Evolutionary conservation across 2,329 filamentous ascomycete genomes (phyloP), one percentile per base, ranked within the genome.

Genomic region (Emmonsiellopsis sp.): DNA sequence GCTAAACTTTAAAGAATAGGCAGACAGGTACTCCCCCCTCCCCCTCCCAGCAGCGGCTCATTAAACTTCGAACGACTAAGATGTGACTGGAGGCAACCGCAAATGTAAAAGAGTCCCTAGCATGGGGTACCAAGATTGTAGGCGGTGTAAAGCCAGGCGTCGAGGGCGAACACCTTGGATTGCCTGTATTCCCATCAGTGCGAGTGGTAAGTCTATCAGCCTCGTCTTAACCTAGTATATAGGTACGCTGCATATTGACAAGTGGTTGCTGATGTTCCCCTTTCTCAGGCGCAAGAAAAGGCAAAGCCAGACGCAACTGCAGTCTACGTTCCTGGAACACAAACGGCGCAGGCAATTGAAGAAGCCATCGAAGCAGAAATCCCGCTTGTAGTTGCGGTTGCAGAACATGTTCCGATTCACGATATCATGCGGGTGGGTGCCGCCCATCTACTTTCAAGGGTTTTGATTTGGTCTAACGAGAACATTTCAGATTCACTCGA

Each of bases 301-400:
- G 71, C 88, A 39, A 87, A 83, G 61, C 87, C 87, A 2, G 83
- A 90, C 70, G 87, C 86, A 4, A 89, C 87, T 1, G 86, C 84
- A 4, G 86, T 92, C 53, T 91, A 88, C 60, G 87, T 91, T 2
- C 84, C 87, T 1, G 86, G 87, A n/a, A 80, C 83, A 55, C 81
- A 86, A 58, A 87, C 87, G 1, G 77, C 83, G 0, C 75, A 76
- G 31, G 87, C 87, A 0, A 90, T 92, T 61, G 84, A 88, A 65
- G 86, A 91, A 65, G 87, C 87, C 1, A 87, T 90, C 51, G 86
- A 85, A 66, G 86, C 86, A 0, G 86, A 91, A 63, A 83, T 91
- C 0, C 85, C 86, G 0, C 76, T 91, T 1, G 82, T 91, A 21
- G 86, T 90, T 6, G 85, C 86, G 5, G 87, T 92, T 6, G 86